phyloP scores from a whole-genome alignment of 441 rosid genomes.

The Adansonia gregorii region DNA sequence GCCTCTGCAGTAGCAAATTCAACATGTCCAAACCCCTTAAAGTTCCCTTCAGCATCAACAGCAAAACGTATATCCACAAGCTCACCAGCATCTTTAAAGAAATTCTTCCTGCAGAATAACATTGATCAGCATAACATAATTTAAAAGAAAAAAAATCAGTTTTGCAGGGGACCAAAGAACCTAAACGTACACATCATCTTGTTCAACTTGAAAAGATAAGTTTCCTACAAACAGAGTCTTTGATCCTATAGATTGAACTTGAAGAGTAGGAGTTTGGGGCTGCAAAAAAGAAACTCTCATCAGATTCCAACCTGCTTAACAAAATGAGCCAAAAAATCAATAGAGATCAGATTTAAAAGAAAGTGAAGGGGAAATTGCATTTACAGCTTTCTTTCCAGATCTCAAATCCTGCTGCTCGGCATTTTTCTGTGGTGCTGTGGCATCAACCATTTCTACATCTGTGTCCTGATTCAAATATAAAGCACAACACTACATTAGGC shows the following conservation, averaged over 20 bases:
- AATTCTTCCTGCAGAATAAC: constrained; percentile 49
- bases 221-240: constrained; percentile 78
- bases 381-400: constrained; percentile 49
- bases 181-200: constrained; percentile 64
- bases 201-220: constrained; percentile 57
- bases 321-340: not conserved
- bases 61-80: constrained; percentile 71
- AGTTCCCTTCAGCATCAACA: constrained; percentile 48
- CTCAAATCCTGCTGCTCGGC: constrained; percentile 41
- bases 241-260: constrained; percentile 43
- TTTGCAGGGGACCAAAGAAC: not conserved
- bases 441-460: constrained; percentile 76
- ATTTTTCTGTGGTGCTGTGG: constrained; percentile 37
- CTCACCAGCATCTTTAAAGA: constrained; percentile 75
- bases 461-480: constrained; percentile 40
- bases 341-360: not conserved
- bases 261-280: constrained; percentile 73
- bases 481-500: not conserved
- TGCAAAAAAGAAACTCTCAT: constrained; percentile 32
- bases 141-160: not conserved
- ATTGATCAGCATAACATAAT: not conserved
- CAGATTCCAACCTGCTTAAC: not conserved
- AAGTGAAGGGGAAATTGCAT: not conserved
- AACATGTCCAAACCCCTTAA: constrained; percentile 82
- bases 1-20: constrained; percentile 59